Evolutionary conservation across 129 eudicot species (phyloP), one percentile per base, ranked within the genome.

Genomic region (Smallanthus sonchifolius): DNA sequence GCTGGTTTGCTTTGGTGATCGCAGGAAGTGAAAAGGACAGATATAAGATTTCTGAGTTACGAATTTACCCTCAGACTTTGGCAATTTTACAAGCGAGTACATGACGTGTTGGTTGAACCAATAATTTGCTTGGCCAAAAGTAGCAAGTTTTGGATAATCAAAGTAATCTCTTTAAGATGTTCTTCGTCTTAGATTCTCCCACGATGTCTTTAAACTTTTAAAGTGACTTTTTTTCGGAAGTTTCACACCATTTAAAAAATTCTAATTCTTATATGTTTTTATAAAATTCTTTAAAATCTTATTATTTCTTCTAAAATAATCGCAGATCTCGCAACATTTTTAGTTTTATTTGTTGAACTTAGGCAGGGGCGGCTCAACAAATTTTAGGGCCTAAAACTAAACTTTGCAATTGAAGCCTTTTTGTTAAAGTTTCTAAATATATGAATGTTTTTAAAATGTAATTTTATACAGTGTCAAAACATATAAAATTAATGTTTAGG

Each of bases 101-200:
- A 70, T 51, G 63, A 70, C 36, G 73, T 68, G 59, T 70, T 70
- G 49, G 36, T 35, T 4, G 48, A 16, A 52, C 36, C 75, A 34
- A 47, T 52, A 7, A 36, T 54, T 24, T 52, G 38, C 4, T 48
- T 65, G 73, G 35, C 79, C 65, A 36, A 65, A 75, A 75, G 73
- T 65, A 38, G 73, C 66, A 75, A 65, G 79, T 75, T 65, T 52
- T 65, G 51, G 63, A 63, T 36, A 37, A 75, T 75, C 45, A 48
- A 36, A 64, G 52, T 64, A 36, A 60, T 60, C 44, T 74, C 48
- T 1, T 43, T 61, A 74, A 74, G 44, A 16, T 19, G 32, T 44
- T 55, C 20, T 4, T 61, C 43, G 43, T 61, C 65, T 32, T 67
- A 61, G 63, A 68, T 77, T 59, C 76, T 43, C 69, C 52, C 5